Percentiles rank a stretch among this genome's conserved stretches.
Conservation (phyloP, 352 stramenopile species). For the Peronospora destructor region DNA sequence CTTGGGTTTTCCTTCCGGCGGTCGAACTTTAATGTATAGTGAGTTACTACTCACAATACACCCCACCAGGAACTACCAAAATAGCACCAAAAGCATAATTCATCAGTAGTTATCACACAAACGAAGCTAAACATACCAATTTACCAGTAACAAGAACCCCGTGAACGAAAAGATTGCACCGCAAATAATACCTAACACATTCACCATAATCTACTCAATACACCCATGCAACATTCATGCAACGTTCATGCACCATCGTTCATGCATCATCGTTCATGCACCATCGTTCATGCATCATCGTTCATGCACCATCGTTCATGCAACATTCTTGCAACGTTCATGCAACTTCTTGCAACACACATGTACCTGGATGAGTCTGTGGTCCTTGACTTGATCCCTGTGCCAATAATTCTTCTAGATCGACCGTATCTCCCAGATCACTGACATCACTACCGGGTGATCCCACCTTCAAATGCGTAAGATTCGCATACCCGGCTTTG, state of each 20-base stretch:
- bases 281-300: not conserved
- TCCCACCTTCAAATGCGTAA: slow-evolving; percentile 75
- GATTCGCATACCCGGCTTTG: slow-evolving; percentile 75
- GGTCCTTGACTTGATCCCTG: slow-evolving; percentile 64
- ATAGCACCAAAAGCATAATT: not conserved
- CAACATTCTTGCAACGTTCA: not conserved
- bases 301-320: not conserved
- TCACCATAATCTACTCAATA: no score
- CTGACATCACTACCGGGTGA: slow-evolving; percentile 72
- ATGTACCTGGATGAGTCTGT: slow-evolving; percentile 58
- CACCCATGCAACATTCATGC: not conserved
- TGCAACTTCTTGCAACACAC: not conserved
- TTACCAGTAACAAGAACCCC: slow-evolving; percentile 65
- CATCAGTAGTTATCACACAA: not conserved
- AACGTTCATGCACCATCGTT: not conserved
- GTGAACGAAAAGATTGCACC: slow-evolving; percentile 72
- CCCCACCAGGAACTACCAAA: slow-evolving; percentile 63
- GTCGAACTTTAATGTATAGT: slow-evolving; percentile 80
- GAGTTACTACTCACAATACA: slow-evolving; percentile 83
- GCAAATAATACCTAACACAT: slow-evolving; percentile 52
- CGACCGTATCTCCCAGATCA: slow-evolving; percentile 69
- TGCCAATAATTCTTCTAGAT: slow-evolving; percentile 73
- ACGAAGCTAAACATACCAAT: slow-evolving; percentile 1
- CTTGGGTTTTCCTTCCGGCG: slow-evolving; percentile 73
- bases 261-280: not conserved